These are phyloP conservation scores for Naegleria fowleri DNA, from an alignment of 208 protist species.

Conservation along the genomic window DNA sequence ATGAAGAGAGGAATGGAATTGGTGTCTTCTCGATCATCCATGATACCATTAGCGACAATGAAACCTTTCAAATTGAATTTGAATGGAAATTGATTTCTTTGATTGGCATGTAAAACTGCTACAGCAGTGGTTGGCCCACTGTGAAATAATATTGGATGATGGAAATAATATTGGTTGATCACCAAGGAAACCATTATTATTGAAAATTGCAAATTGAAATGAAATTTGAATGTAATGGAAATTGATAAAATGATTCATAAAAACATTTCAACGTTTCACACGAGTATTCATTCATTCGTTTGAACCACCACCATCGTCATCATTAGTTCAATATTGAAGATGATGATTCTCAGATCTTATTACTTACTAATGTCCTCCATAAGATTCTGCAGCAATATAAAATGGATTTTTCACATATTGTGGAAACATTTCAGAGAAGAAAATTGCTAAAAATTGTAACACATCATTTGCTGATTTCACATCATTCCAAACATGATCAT, in stretches of 20 bases:
- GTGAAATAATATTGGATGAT: no score
- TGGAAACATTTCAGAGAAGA: slow-evolving; percentile 42
- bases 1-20: background rate
- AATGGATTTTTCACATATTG: slow-evolving; percentile 58
- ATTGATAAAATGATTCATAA: background rate
- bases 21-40: background rate
- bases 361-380: slow-evolving; percentile 58
- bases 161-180: no score
- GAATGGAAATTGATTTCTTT: background rate
- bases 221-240: no score
- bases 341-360: no score
- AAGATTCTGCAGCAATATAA: slow-evolving; percentile 59
- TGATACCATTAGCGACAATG: slow-evolving; percentile 7
- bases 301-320: no score
- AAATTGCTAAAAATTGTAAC: background rate
- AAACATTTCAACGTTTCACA: no score
- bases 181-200: no score
- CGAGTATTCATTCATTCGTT: no score
- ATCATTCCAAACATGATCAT: slow-evolving; percentile 27
- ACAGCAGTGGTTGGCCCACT: background rate
- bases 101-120: background rate
- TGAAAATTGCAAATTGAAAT: no score
- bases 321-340: no score
- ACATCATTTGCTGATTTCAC: slow-evolving; percentile 33
- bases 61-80: slow-evolving; percentile 49